Evolutionary conservation across 352 stramenopile species (phyloP).

Genomic region (Phytophthora sp.): DNA sequence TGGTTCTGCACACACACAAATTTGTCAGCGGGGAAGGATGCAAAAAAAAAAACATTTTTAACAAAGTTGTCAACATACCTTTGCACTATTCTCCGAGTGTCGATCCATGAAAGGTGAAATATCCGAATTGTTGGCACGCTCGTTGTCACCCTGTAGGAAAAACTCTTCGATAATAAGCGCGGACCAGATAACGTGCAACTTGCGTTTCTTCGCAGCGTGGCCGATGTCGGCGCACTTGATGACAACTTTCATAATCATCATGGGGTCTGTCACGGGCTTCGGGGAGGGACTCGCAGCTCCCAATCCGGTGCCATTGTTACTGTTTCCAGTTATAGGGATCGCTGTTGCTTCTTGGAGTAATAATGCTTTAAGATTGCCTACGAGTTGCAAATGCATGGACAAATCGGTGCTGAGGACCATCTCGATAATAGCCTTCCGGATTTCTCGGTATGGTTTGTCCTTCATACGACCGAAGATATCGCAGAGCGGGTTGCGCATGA

Average conservation of each 20-base stretch:
- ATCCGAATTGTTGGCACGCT: constrained; percentile 86
- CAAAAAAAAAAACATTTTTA: background rate
- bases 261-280: constrained; percentile 64
- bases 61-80: constrained; percentile 46
- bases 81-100: constrained; percentile 85
- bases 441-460: constrained; percentile 76
- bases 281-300: constrained; percentile 9
- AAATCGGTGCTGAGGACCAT: constrained; percentile 91
- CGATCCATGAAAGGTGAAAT: constrained; percentile 94
- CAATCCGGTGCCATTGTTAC: constrained; percentile 22
- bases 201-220: constrained; percentile 88
- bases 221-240: constrained; percentile 94
- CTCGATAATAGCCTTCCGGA: constrained; percentile 86
- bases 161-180: constrained; percentile 95
- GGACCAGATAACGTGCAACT: constrained; percentile 91
- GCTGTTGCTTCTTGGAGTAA: constrained; percentile 66
- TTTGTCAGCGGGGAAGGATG: constrained; percentile 1
- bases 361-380: constrained; percentile 80
- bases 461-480: constrained; percentile 87
- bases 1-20: constrained; percentile 58
- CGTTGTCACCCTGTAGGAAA: constrained; percentile 94
- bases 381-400: constrained; percentile 81
- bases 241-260: constrained; percentile 90
- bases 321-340: constrained; percentile 14
- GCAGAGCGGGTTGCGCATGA: constrained; percentile 72